Base-by-base conservation (phyloP, 371 early-diverging fungal species). In the Mortierella sp. region DNA sequence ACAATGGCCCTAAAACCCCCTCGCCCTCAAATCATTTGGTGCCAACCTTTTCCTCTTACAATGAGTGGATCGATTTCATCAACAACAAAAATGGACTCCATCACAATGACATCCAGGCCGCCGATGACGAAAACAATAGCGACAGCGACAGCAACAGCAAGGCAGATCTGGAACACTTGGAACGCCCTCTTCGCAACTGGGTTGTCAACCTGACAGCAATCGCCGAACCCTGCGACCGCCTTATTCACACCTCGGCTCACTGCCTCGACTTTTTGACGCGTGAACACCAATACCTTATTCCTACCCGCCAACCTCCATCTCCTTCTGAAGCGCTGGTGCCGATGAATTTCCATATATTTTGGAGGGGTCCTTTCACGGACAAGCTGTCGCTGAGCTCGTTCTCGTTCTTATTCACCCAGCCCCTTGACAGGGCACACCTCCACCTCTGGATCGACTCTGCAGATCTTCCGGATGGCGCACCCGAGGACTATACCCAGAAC, bases 341-440 rank as follows among this genome's bases (percentile, higher is more conserved):
- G 8, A 81, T 84, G 81, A 55, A 83, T 46, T 84, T 84, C 43
- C 87, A 87, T 65, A 76, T 87, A 55, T 87, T 81, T 81, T 87
- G 87, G 87, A 80, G 81, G 21, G 87, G 87, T 0, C 76, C 75
- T 4, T 71, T 87, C 44, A 84, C 78, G 27, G 87, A 87, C 71
- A 87, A 87, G 44, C 43, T 87, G 6, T 72, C 81, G 0, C 51
- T 87, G 21, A 81, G 77, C 29, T 76, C 81, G 3, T 75, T 78
- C 55, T 70, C 87, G 38, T 87, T 87, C 68, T 44, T 87, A 16
- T 87, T 78, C 65, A 83, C 87, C 0, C 87, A 87, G 29, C 87
- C 84, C 11, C 63, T 87, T 16, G 24, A 81, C 6, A 75, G 87
- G 29, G 49, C 87, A 16, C 72, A 70, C 2, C 65, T 87, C 32